Evolutionary conservation across 177 flowering plant species (phyloP), one percentile per base, ranked within the genome.

Genomic region (Vitis hybrid): DNA sequence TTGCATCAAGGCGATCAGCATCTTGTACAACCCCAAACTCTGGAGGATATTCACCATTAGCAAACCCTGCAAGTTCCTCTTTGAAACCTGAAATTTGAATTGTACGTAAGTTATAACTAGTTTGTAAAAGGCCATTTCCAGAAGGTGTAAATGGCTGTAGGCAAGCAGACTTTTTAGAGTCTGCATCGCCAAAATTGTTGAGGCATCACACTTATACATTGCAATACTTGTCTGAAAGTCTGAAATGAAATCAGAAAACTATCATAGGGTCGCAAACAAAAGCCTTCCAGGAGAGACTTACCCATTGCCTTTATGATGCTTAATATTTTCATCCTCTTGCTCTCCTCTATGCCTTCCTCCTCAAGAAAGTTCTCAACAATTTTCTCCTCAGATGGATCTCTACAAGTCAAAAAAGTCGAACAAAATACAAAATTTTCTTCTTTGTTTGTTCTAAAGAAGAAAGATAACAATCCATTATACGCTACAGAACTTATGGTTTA

Each of bases 1-100:
- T 94, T 57, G 98, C 97, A 80, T 93, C 98, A 73, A 93, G 93
- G 35, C 95, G 91, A 72, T 93, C 97, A 78, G 98, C 98, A 89
- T 93, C 98, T 86, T 93, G 97, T 58, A 93, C 97, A 46, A 90
- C 88, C 56, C 89, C 88, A 78, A 88, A 91, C 74, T 93, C 98
- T 13, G 77, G 86, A 75, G 74, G 76, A 24, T 56, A 56, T 62
- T 74, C 79, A 55, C 11, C 35, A 59, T 67, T 70, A 62, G 69
- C 60, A 57, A 32, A 54, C 60, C 87, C 87, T 7, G 68, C 68
- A 65, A 93, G 61, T 76, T 93, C 98, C 13, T 91, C 93, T 74
- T 93, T 93, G 76, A 93, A 91, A 68, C 98, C 94, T 91, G 81
- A 67, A 73, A 69, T 65, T 48, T 11, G 10, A 62, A 59, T 17